Percentiles rank a stretch among this genome's conserved stretches.
Evolutionary conservation across 768 basidiomycete species (phyloP).

Genomic region (Ephemerocybe angulata): DNA sequence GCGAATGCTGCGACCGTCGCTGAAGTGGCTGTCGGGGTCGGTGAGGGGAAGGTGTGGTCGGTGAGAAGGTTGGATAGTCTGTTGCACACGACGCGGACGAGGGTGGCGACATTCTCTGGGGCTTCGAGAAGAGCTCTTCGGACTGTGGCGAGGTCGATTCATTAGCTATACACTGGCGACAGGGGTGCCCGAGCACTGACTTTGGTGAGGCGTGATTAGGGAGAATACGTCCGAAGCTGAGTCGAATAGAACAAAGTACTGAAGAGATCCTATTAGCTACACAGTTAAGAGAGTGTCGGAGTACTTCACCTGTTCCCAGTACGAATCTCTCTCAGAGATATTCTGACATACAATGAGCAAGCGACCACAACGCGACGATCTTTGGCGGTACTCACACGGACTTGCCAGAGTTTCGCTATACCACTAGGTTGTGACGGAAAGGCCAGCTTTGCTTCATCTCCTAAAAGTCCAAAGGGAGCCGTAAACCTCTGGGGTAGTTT

Average conservation of each 20-base stretch:
- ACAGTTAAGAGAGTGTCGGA: not conserved
- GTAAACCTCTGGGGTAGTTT: conserved; percentile 70
- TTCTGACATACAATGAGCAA: conserved; percentile 41
- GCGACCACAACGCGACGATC: not conserved
- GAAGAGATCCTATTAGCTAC: conserved; percentile 4
- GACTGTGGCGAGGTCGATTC: conserved; percentile 43
- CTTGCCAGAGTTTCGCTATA: conserved; percentile 68
- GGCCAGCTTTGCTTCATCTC: conserved; percentile 85
- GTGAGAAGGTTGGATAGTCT: conserved; percentile 73
- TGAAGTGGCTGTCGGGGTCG: conserved; percentile 39
- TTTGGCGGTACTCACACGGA: conserved; percentile 52
- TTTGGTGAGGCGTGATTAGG: conserved; percentile 79
- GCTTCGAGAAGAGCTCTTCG: conserved; percentile 76
- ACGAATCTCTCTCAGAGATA: conserved; percentile 70
- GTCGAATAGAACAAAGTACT: conserved; percentile 87
- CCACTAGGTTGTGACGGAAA: conserved; percentile 83
- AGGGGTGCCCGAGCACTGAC: conserved; percentile 41
- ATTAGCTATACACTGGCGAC: conserved; percentile 5
- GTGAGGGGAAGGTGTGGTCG: conserved; percentile 76
- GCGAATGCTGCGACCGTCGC: conserved; percentile 56
- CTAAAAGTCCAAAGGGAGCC: conserved; percentile 72
- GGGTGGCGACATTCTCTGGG: conserved; percentile 82
- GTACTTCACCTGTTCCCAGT: conserved; percentile 78
- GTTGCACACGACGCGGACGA: conserved; percentile 65
- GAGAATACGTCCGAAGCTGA: conserved; percentile 89